Base-by-base conservation (phyloP, 345 rosid genomes). In the Populus nigra region DNA sequence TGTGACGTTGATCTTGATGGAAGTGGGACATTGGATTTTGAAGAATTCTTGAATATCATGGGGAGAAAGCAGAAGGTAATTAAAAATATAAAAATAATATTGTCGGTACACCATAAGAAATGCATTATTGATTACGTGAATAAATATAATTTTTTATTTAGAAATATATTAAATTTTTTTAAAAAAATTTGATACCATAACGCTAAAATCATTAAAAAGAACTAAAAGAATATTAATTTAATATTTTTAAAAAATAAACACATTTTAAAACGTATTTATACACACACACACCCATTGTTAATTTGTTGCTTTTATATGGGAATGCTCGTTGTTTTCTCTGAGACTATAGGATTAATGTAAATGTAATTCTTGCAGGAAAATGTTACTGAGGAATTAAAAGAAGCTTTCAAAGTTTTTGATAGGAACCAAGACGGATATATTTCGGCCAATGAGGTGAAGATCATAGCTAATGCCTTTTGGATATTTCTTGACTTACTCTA, bases 371-470 rank as follows among this genome's bases (percentile, higher is more conserved):
- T 68, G 25, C 75, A 90, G 94, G 91, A 85, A 65, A 86, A 84
- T 75, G 84, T 74, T 27, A 75, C 66, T 0, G 92, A 91, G 29
- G 94, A 91, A 73, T 81, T 91, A 1, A 82, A 81, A 73, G 94
- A 91, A 88, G 94, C 91, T 31, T 89, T 89, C 79, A 87, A 85
- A 77, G 92, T 89, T 11, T 89, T 91, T 47, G 94, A 91, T 74
- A 82, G 92, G 41, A 85, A 91, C 79, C 90, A 87, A 31, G 92
- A 91, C 50, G 92, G 92, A 68, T 91, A 76, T 55, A 91, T 91
- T 76, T 88, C 92, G 20, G 85, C 87, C 53, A 75, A 5, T 36
- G 92, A 91, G 90, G 94, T 90, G 33, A 84, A 20, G 29, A 11
- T 43, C 22, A 2, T n/a, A 3, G 6, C 50, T 7, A 1, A 3